Percentiles rank a stretch among this genome's conserved stretches.
phyloP scores from a whole-genome alignment of 495 filamentous ascomycete genomes.

The Wilcoxina mikolae region DNA sequence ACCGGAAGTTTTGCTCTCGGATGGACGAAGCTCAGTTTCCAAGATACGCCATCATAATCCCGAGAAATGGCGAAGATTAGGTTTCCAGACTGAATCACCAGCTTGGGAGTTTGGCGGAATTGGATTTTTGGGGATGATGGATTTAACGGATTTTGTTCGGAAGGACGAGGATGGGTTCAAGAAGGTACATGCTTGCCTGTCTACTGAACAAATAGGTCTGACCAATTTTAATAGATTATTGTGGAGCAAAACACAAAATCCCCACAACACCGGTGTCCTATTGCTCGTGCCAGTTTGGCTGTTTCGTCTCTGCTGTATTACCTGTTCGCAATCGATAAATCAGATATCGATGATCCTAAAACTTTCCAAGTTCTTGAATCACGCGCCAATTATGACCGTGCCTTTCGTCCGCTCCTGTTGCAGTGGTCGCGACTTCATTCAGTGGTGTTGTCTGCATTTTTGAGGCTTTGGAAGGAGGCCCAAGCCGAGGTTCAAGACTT shows the following conservation, averaged over 20 bases:
- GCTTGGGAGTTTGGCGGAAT: slow-evolving; percentile 67
- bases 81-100: slow-evolving; percentile 83
- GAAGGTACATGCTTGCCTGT: slow-evolving; percentile 34
- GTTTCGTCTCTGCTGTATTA: slow-evolving; percentile 83
- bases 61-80: slow-evolving; percentile 84
- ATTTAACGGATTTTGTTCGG: slow-evolving; percentile 80
- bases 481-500: slow-evolving; percentile 75
- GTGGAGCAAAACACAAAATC: slow-evolving; percentile 74
- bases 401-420: slow-evolving; percentile 75
- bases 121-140: slow-evolving; percentile 94
- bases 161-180: slow-evolving; percentile 86
- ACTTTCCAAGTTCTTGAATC: slow-evolving; percentile 64
- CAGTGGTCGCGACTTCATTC: slow-evolving; percentile 96
- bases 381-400: slow-evolving; percentile 61
- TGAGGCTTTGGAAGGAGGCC: slow-evolving; percentile 82
- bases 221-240: slow-evolving; percentile 35
- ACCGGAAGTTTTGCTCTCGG: slow-evolving; percentile 32
- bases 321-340: slow-evolving; percentile 86
- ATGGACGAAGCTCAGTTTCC: slow-evolving; percentile 30
- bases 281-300: slow-evolving; percentile 74
- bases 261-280: slow-evolving; percentile 60
- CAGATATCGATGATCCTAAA: slow-evolving; percentile 66
- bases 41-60: slow-evolving; percentile 59
- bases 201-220: not conserved
- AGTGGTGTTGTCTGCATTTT: slow-evolving; percentile 72